Evolutionary conservation across 805 yeast genomes (phyloP).

Genomic region (Torulaspora microellipsoides): DNA sequence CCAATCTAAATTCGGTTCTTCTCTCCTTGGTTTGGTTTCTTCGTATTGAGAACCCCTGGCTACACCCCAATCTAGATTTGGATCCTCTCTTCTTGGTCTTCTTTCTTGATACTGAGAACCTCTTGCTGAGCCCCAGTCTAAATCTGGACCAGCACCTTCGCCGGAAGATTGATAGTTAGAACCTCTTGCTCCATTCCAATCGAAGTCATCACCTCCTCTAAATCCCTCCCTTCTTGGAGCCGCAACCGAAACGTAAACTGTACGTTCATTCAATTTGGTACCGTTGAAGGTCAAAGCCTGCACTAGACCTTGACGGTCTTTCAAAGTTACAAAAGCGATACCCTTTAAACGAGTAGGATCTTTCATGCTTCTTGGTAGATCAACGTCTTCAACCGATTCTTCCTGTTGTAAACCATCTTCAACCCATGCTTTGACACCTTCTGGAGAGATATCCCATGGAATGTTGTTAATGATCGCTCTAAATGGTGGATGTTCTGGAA

Average conservation of each 20-base stretch:
- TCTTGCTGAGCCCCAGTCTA: constrained; percentile 35
- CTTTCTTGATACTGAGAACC: constrained; percentile 35
- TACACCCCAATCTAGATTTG: constrained; percentile 48
- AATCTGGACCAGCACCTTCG: constrained; percentile 36
- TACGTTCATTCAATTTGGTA: constrained; percentile 65
- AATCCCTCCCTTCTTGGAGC: constrained; percentile 50
- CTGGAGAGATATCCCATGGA: constrained; percentile 76
- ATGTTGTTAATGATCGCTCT: constrained; percentile 85
- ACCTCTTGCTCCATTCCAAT: constrained; percentile 43
- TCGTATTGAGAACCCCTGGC: constrained; percentile 45
- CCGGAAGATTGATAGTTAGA: constrained; percentile 25
- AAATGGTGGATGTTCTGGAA: constrained; percentile 90
- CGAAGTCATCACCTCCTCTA: constrained; percentile 41
- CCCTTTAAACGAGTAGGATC: constrained; percentile 72
- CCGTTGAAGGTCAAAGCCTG: constrained; percentile 68
- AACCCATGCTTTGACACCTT: constrained; percentile 54
- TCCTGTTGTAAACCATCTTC: constrained; percentile 47
- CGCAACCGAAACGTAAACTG: constrained; percentile 72
- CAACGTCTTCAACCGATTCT: constrained; percentile 57
- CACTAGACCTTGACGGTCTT: constrained; percentile 70
- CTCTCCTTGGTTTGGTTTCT: constrained; percentile 35
- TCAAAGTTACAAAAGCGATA: constrained; percentile 82
- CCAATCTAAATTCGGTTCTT: constrained; percentile 34
- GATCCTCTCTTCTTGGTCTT: constrained; percentile 40
- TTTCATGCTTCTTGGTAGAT: constrained; percentile 64